phyloP scores from a whole-genome alignment of 495 filamentous ascomycete genomes.

The Penicillium riverlandense region DNA sequence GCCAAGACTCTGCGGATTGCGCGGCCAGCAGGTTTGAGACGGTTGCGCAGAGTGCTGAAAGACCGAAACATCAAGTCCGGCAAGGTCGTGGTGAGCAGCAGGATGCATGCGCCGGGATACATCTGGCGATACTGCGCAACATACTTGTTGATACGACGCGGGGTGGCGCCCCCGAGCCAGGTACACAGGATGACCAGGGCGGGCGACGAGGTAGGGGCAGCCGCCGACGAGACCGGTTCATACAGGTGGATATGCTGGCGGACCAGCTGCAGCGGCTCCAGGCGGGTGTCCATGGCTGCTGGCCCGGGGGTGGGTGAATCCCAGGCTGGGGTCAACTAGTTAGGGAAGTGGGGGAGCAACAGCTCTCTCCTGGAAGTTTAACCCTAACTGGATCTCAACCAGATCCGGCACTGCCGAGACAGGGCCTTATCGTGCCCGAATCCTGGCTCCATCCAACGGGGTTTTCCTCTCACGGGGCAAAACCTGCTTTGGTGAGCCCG shows the following conservation, averaged over 20 bases:
- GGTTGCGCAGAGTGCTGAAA: slow-evolving; percentile 10
- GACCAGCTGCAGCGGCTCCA: slow-evolving; percentile 5
- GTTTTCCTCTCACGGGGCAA: too few relatives aligned
- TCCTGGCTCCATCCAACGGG: too few relatives aligned
- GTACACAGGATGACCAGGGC: slow-evolving; percentile 22
- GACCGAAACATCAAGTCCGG: slow-evolving; percentile 13
- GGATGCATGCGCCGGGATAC: slow-evolving; percentile 16
- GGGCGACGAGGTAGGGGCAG: not conserved
- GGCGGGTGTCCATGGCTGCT: slow-evolving; percentile 4
- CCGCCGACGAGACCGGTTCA: slow-evolving; percentile 2
- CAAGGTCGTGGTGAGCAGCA: slow-evolving; percentile 17
- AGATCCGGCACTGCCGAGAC: too few relatives aligned
- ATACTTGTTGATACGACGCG: slow-evolving; percentile 24
- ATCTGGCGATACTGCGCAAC: slow-evolving; percentile 10
- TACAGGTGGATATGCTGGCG: slow-evolving; percentile 13
- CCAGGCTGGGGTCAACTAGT: too few relatives aligned
- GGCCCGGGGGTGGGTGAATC: not conserved
- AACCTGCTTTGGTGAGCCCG: too few relatives aligned
- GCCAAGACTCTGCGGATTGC: slow-evolving; percentile 12
- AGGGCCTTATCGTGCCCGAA: too few relatives aligned
- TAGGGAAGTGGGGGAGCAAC: too few relatives aligned
- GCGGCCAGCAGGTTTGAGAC: slow-evolving; percentile 14
- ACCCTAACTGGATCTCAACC: too few relatives aligned
- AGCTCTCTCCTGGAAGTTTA: too few relatives aligned
- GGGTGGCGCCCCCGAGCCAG: slow-evolving; percentile 22